These are phyloP conservation scores for Catunica adiposa DNA, from an alignment of 2,329 filamentous ascomycete species.

Conservation along the genomic window DNA sequence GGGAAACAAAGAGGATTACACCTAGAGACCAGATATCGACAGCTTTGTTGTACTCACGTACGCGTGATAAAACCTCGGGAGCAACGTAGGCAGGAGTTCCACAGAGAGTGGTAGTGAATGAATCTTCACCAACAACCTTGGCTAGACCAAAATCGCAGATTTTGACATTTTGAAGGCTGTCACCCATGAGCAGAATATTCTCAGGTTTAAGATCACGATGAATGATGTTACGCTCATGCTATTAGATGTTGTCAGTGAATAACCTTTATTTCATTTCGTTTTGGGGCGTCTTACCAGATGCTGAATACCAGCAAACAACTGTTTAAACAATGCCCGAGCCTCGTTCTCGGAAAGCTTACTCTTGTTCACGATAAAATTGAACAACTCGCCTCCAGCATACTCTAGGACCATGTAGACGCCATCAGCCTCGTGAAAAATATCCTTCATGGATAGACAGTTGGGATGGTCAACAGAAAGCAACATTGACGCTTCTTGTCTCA, in stretches of 20 bases:
- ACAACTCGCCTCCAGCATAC: constrained; percentile 82
- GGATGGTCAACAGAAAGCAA: constrained; percentile 95
- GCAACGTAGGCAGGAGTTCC: constrained; percentile 97
- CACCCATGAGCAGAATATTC: constrained; percentile 81
- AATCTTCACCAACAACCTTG: constrained; percentile 97
- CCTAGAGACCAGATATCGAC: constrained; percentile 95
- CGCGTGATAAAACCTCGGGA: constrained; percentile 69
- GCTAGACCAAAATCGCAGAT: constrained; percentile 91
- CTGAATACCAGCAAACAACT: constrained; percentile 86
- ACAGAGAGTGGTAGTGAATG: constrained; percentile 89
- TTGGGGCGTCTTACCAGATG: constrained; percentile 54
- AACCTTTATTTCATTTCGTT: not conserved
- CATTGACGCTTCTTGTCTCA: constrained; percentile 92
- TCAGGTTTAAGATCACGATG: constrained; percentile 97
- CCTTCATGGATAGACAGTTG: constrained; percentile 81
- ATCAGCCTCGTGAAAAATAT: constrained; percentile 82
- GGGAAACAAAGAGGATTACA: constrained; percentile 93
- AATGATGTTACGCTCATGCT: constrained; percentile 96
- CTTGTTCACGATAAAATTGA: constrained; percentile 87
- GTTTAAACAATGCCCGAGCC: constrained; percentile 70
- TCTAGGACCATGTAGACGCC: constrained; percentile 86
- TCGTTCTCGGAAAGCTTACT: constrained; percentile 74
- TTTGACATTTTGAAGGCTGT: constrained; percentile 68
- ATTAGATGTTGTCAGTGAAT: constrained; percentile 5
- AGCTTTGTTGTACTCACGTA: constrained; percentile 74